A percentile compares a stretch with the other conserved stretches of the same genome.
Conservation (phyloP, 306 rosid genomes). For the Trifolium fragiferum region DNA sequence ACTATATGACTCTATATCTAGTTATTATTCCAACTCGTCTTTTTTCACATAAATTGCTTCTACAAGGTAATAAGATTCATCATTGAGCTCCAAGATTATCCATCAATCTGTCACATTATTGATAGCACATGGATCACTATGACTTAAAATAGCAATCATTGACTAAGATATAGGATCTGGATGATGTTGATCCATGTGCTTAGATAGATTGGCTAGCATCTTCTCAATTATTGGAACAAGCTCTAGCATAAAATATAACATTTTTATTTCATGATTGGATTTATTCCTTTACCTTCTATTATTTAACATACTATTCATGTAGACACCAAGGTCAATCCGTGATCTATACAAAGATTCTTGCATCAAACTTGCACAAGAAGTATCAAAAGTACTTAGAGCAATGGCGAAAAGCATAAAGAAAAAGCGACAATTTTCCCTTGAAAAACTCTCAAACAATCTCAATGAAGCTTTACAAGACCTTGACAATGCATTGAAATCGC, state of each 20-base stretch:
- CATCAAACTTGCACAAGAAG: constrained; percentile 68
- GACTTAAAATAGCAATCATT: constrained; percentile 40
- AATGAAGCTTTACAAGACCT: constrained; percentile 74
- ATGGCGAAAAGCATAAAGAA: constrained; percentile 67
- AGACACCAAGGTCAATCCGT: constrained; percentile 76
- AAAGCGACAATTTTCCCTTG: constrained; percentile 64
- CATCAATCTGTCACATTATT: constrained; percentile 6
- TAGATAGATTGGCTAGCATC: not conserved
- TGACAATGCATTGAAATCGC: constrained; percentile 73
- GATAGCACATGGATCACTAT: constrained; percentile 36
- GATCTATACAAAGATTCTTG: constrained; percentile 74
- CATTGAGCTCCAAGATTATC: constrained; percentile 30
- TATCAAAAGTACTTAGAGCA: constrained; percentile 63
- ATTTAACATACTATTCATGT: constrained; percentile 3
- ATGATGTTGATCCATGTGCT: constrained; percentile 5
- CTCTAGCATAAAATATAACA: constrained; percentile 46
- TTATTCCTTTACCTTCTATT: not conserved
- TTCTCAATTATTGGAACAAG: constrained; percentile 20
- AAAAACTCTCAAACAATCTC: constrained; percentile 64
- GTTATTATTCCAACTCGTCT: not conserved
- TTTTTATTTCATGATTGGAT: constrained; percentile 32
- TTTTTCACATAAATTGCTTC: constrained; percentile 15
- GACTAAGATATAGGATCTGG: constrained; percentile 46
- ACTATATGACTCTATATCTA: not conserved
- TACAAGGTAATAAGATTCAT: not conserved